Evolutionary conservation across 805 yeast species (phyloP), one percentile per base, ranked within the genome.

Genomic region (Kluyveromyces wickerhamii): DNA sequence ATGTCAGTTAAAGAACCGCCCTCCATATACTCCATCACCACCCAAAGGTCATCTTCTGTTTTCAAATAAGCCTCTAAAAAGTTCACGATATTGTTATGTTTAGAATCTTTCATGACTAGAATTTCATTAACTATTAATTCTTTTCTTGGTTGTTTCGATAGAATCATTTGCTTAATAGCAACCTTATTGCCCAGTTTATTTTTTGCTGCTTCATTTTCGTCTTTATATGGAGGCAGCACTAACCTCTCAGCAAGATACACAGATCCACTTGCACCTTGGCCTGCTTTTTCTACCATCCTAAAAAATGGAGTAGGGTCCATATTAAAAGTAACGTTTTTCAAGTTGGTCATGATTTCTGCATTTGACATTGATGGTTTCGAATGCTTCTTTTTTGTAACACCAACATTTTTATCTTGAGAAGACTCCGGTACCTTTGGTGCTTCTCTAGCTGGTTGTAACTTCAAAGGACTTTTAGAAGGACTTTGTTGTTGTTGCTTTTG

Each of bases 1-100:
- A 94, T 84, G 62, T 92, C 98, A 0, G 97, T 92, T 47, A 92
- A 66, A 4, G 96, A 83, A 1, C 99, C 99, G 36, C 98, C 98
- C 63, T 94, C 96, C 99, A 92, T 92, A 57, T 78, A 94, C 60
- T 92, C 99, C 99, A 92, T 92, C 21, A 94, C 83, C n/a, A 92
- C 98, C 96, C 97, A 89, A 40, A 92, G 66, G 51, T 92, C 96
- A 39, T 74, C 71, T 32, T 70, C 66, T 4, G 86, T 85, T 36
- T 87, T 71, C 42, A 89, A 63, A 52, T 85, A 94, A 1, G 96
- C 86, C 53, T 89, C 97, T 40, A 92, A 62, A 60, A 85, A 92
- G 57, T 89, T 92, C 39, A 92, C 98, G 60, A 92, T 92, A 56
- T 92, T 92, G 41, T 82, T 79, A 62, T 92, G 97, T 43, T 83